phyloP scores from a whole-genome alignment of 176 grass and related monocot genomes.

The Oryza meridionalis region DNA sequence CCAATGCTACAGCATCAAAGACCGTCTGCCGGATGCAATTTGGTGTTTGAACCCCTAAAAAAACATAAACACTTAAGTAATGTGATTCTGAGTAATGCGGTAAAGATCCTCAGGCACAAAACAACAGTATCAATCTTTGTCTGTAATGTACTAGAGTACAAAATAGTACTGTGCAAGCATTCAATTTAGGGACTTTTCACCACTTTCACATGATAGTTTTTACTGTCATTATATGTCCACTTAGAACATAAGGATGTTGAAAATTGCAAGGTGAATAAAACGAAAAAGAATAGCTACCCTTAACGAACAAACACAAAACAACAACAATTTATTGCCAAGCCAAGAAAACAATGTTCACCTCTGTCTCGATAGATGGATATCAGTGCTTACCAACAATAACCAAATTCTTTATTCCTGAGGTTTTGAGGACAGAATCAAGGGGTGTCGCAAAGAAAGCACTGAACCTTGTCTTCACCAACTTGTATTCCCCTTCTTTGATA shows the following conservation, averaged over 20 bases:
- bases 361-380: neutral
- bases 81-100: neutral
- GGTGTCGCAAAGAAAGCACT: slow-evolving; percentile 87
- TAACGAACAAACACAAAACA: neutral
- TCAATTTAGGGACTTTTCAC: neutral
- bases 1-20: slow-evolving; percentile 85
- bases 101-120: slow-evolving; percentile 2
- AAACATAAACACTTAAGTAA: slow-evolving; percentile 24
- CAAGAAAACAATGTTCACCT: neutral
- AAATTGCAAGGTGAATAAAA: neutral
- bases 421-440: slow-evolving; percentile 81
- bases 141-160: neutral
- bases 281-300: neutral
- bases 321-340: neutral
- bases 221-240: neutral
- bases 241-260: neutral
- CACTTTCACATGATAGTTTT: neutral
- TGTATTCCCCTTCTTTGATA: slow-evolving; percentile 87
- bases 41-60: slow-evolving; percentile 88
- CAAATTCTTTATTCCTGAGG: slow-evolving; percentile 73
- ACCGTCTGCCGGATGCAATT: slow-evolving; percentile 95
- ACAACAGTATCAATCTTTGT: neutral
- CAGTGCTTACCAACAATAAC: slow-evolving; percentile 76
- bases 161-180: neutral
- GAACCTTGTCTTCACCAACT: slow-evolving; percentile 94